Evolutionary conservation across 2,329 filamentous ascomycete genomes (phyloP).

Genomic region (Sclerotinia borealis): DNA sequence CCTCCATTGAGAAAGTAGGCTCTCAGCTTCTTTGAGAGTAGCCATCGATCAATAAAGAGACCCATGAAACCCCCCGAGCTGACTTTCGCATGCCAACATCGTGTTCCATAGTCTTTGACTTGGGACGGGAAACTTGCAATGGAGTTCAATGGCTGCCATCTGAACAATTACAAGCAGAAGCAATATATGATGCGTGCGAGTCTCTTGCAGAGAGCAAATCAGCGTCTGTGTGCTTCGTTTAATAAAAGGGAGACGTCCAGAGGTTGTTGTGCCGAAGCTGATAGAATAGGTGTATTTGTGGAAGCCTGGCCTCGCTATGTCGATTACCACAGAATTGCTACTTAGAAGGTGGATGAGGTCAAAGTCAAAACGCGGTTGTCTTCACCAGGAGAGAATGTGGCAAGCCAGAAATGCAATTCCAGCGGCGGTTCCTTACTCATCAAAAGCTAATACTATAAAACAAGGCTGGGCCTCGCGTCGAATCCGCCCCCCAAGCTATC

Average conservation of each 20-base stretch:
- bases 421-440: neutral
- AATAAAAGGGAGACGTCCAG: neutral
- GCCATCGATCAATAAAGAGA: no score
- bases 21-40: no score
- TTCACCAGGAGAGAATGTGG: neutral
- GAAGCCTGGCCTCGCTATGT: neutral
- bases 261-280: neutral
- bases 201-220: neutral
- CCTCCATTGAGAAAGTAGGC: no score
- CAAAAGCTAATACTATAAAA: neutral
- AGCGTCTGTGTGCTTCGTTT: neutral
- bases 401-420: neutral
- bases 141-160: neutral
- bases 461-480: no score
- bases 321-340: neutral
- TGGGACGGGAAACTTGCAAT: no score
- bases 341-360: neutral
- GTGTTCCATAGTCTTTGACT: no score
- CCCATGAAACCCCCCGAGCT: no score
- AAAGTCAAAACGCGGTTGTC: neutral
- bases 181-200: neutral
- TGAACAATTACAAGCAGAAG: neutral
- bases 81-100: no score
- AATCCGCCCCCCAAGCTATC: no score
- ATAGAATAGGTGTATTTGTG: neutral